Conservation (phyloP, 176 grass and related monocot species). For the sorghum (Sorghum bicolor) region Sorghum_bicolor_NCBIv3 NC_012879.2:59422001-59422500, state of each 20-base stretch:
- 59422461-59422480: neutral
- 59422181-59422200: neutral
- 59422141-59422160: neutral
- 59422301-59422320: slow-evolving; percentile 7
- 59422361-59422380: neutral
- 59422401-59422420: neutral
- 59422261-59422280: neutral
- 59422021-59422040: slow-evolving; percentile 81
- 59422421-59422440: neutral
- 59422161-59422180: neutral
- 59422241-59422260: neutral
- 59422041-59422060: neutral
- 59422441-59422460: neutral
- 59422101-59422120: neutral
- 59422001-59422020: slow-evolving; percentile 77
- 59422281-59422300: slow-evolving; percentile 11
- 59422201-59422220: neutral
- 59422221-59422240: neutral
- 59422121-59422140: neutral
- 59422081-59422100: neutral
- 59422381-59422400: neutral
- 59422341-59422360: neutral
- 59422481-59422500: slow-evolving; percentile 1
- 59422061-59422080: neutral
- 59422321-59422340: neutral